These are phyloP conservation scores for Penicillium sp. DNA, from an alignment of 2,329 filamentous ascomycete genomes.

Conservation along the genomic window DNA sequence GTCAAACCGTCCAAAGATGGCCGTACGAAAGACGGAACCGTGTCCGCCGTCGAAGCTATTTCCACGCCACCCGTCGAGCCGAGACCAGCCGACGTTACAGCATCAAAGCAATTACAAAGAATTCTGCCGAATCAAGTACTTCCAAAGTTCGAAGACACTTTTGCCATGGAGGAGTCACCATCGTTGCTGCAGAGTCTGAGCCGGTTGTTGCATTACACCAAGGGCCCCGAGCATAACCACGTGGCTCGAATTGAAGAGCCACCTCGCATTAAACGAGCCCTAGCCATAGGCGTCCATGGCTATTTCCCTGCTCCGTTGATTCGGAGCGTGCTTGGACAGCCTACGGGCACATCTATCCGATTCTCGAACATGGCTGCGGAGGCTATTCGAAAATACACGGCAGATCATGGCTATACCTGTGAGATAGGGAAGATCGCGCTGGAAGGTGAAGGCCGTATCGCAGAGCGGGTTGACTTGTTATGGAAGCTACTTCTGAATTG, in stretches of 20 bases:
- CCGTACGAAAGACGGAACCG: constrained; percentile 31
- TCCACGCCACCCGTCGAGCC: constrained; percentile 34
- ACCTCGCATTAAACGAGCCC: constrained; percentile 78
- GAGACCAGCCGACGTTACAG: constrained; percentile 35
- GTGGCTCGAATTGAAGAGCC: constrained; percentile 73
- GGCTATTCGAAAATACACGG: constrained; percentile 82
- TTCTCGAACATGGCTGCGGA: constrained; percentile 88
- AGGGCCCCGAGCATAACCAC: constrained; percentile 68
- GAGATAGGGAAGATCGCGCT: constrained; percentile 93
- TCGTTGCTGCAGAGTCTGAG: constrained; percentile 67
- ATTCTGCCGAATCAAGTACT: constrained; percentile 55
- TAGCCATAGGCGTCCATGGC: constrained; percentile 93
- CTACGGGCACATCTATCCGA: constrained; percentile 91
- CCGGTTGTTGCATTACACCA: constrained; percentile 57
- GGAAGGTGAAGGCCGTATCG: constrained; percentile 92
- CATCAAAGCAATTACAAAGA: constrained; percentile 45
- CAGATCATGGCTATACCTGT: constrained; percentile 72
- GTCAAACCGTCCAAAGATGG: constrained; percentile 36
- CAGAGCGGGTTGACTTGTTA: constrained; percentile 84
- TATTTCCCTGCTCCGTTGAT: constrained; percentile 88
- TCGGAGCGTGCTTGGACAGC: constrained; percentile 90
- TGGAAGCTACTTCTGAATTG: constrained; percentile 96
- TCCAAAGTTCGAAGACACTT: constrained; percentile 56
- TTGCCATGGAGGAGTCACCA: constrained; percentile 55
- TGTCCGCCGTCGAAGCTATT: constrained; percentile 28